Conservation (phyloP, 345 rosid genomes). For the Durio zibethinus region DNA sequence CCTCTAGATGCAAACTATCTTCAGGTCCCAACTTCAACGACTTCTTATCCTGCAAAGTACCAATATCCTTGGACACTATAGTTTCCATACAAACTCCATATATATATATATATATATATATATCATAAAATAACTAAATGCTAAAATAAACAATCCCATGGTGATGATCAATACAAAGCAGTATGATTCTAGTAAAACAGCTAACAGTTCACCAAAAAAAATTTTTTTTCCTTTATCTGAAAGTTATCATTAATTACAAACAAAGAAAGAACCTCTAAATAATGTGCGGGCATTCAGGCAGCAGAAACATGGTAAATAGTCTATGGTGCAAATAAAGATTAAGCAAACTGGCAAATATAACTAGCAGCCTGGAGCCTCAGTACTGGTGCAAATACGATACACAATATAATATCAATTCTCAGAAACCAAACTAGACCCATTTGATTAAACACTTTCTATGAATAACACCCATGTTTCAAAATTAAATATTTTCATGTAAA, state of each 20-base stretch:
- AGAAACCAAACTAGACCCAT: background rate
- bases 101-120: too few relatives aligned
- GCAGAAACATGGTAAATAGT: slow-evolving; percentile 14
- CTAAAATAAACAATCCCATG: background rate
- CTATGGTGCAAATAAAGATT: slow-evolving; percentile 36
- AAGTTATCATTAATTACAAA: background rate
- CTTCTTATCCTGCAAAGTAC: slow-evolving; percentile 73
- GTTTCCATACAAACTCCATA: background rate
- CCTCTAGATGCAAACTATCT: slow-evolving; percentile 81
- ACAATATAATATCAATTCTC: background rate
- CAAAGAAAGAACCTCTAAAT: background rate
- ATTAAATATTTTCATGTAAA: background rate
- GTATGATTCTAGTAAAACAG: background rate
- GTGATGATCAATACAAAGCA: background rate
- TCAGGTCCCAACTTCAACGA: slow-evolving; percentile 74
- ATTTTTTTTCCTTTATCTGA: background rate
- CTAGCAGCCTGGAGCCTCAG: slow-evolving; percentile 18
- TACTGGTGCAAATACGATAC: slow-evolving; percentile 28
- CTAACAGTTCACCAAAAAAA: background rate
- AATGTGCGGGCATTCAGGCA: slow-evolving; percentile 35
- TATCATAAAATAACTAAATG: background rate
- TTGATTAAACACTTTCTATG: slow-evolving; percentile 1
- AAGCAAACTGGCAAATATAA: slow-evolving; percentile 20
- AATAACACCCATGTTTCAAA: slow-evolving; percentile 7
- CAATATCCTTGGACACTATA: background rate